A percentile compares a stretch with the other conserved stretches of the same genome.
Evolutionary conservation across 352 stramenopile genomes (phyloP).

Genomic region (Pythium brassicae): DNA sequence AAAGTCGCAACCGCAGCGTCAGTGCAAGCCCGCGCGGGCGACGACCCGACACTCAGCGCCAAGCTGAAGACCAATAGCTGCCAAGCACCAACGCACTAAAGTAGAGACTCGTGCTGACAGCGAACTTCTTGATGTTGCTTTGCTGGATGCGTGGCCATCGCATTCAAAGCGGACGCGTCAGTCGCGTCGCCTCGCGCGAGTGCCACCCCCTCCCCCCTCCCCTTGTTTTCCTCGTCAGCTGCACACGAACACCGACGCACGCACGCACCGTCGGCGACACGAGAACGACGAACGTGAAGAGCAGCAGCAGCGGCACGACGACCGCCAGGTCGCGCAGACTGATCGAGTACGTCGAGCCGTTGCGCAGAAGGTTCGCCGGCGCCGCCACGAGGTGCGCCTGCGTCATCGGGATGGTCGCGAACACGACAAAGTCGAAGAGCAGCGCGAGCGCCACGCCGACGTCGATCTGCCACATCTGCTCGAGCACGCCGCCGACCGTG

Average conservation of each 20-base stretch:
- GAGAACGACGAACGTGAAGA: conserved; percentile 51
- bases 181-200: too few relatives aligned
- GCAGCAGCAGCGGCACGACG: conserved; percentile 50
- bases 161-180: conserved; percentile 12
- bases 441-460: conserved; percentile 42
- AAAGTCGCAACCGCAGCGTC: too few relatives aligned
- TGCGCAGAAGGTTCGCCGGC: conserved; percentile 10
- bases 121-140: conserved; percentile 62
- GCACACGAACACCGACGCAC: too few relatives aligned
- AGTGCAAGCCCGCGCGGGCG: too few relatives aligned
- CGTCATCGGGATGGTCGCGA: conserved; percentile 29
- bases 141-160: conserved; percentile 30
- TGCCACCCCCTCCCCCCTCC: too few relatives aligned
- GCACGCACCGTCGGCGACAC: conserved; percentile 5
- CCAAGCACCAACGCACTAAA: conserved; percentile 26
- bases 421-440: conserved; percentile 63
- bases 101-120: conserved; percentile 60
- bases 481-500: conserved; percentile 38
- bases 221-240: too few relatives aligned
- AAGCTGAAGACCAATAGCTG: too few relatives aligned
- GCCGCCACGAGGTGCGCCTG: conserved; percentile 22
- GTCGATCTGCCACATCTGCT: conserved; percentile 34
- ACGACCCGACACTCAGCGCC: too few relatives aligned
- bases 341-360: conserved; percentile 33
- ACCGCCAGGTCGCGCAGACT: conserved; percentile 45